Conservation (phyloP, 2,329 filamentous ascomycete species). For the Aspergillus ruber region DNA sequence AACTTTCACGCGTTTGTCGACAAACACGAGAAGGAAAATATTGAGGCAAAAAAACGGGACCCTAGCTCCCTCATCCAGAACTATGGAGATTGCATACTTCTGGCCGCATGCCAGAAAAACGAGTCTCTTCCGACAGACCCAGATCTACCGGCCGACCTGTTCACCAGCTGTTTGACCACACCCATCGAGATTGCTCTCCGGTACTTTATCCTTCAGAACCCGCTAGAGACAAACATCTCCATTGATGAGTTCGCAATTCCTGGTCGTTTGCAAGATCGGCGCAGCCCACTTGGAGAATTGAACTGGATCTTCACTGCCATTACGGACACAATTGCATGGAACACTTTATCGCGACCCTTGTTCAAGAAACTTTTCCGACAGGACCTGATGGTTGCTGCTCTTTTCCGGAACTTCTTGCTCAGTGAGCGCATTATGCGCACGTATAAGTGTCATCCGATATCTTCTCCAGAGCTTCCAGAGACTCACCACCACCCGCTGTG, state of each 20-base stretch:
- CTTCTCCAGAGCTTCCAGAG: conserved; percentile 83
- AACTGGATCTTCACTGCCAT: conserved; percentile 99
- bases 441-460: conserved; percentile 92
- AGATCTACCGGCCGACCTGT: conserved; percentile 84
- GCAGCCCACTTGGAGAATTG: conserved; percentile 88
- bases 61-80: conserved; percentile 57
- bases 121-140: conserved; percentile 95
- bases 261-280: conserved; percentile 81
- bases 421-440: conserved; percentile 93
- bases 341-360: conserved; percentile 76
- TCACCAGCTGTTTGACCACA: conserved; percentile 91
- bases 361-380: conserved; percentile 97
- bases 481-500: conserved; percentile 92
- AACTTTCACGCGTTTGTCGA: conserved; percentile 94
- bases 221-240: conserved; percentile 59
- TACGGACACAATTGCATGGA: conserved; percentile 98
- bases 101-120: conserved; percentile 83
- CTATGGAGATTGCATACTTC: conserved; percentile 82
- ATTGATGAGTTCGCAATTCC: conserved; percentile 83
- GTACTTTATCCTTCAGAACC: conserved; percentile 94
- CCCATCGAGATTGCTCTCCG: conserved; percentile 96
- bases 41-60: conserved; percentile 67
- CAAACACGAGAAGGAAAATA: conserved; percentile 87
- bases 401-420: conserved; percentile 93
- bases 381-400: conserved; percentile 95